phyloP scores from a whole-genome alignment of 805 yeast species.

The Sugiyamaella valdiviana region DNA sequence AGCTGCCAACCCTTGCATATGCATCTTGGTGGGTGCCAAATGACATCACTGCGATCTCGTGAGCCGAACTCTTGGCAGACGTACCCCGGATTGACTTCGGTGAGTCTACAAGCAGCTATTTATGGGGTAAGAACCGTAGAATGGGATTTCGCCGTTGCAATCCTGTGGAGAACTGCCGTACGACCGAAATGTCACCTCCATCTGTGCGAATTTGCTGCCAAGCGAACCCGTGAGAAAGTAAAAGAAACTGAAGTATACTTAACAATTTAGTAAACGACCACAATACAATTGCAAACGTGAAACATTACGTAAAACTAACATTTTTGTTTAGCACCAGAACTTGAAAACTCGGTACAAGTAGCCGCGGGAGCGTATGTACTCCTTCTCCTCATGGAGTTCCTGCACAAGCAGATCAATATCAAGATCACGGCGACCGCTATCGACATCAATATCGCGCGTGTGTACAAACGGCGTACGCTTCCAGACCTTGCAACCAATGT shows the following conservation, averaged over 20 bases:
- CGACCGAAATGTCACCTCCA: too few relatives aligned
- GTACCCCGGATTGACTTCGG: too few relatives aligned
- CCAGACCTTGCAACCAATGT: constrained; percentile 45
- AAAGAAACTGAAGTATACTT: too few relatives aligned
- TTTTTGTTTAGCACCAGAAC: constrained; percentile 44
- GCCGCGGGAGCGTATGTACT: constrained; percentile 40
- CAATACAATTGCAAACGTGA: neutral
- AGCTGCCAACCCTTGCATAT: neutral
- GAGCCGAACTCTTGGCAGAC: too few relatives aligned
- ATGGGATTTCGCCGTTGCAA: too few relatives aligned
- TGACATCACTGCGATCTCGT: neutral
- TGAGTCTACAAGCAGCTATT: too few relatives aligned
- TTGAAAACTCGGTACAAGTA: constrained; percentile 39
- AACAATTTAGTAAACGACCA: neutral
- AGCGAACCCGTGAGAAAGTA: too few relatives aligned
- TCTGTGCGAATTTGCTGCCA: neutral
- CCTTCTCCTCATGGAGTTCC: constrained; percentile 50
- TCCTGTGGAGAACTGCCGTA: too few relatives aligned
- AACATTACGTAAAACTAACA: neutral
- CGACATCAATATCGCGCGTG: constrained; percentile 50
- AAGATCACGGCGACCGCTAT: constrained; percentile 54
- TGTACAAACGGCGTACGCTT: constrained; percentile 39
- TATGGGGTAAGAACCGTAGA: too few relatives aligned
- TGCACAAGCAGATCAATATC: constrained; percentile 49
- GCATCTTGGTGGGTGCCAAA: neutral